These are phyloP conservation scores for Nothopassalora personata DNA, from an alignment of 2,329 filamentous ascomycete genomes.

Conservation along the genomic window DNA sequence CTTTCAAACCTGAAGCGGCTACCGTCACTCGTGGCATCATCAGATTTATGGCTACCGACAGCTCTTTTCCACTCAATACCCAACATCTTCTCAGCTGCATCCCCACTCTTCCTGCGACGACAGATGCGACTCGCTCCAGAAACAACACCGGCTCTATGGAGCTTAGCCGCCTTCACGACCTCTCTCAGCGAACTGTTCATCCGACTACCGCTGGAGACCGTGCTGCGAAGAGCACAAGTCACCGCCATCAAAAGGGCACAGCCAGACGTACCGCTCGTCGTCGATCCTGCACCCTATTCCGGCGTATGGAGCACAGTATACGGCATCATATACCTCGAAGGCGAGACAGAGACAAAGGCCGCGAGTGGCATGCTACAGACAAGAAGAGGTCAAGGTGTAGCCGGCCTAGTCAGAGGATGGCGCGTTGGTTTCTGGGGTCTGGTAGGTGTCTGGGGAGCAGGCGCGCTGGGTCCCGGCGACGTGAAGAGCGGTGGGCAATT, in stretches of 20 bases:
- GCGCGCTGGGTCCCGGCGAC: conserved; percentile 56
- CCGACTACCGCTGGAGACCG: conserved; percentile 86
- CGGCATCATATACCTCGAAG: conserved; percentile 78
- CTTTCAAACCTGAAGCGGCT: conserved; percentile 71
- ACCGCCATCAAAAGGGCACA: conserved; percentile 25
- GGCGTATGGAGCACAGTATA: conserved; percentile 93
- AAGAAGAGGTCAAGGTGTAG: conserved; percentile 60
- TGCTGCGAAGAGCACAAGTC: conserved; percentile 82
- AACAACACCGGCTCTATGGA: conserved; percentile 74
- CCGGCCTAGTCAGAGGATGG: conserved; percentile 68
- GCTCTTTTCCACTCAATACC: conserved; percentile 84
- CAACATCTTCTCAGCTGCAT: conserved; percentile 73
- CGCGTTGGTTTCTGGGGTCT: conserved; percentile 73
- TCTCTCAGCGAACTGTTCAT: conserved; percentile 76
- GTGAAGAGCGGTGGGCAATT: conserved; percentile 43
- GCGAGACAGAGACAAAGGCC: conserved; percentile 44
- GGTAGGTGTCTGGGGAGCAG: conserved; percentile 67
- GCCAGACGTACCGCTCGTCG: conserved; percentile 60
- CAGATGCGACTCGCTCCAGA: conserved; percentile 78
- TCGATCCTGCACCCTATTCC: conserved; percentile 72
- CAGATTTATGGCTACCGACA: conserved; percentile 67
- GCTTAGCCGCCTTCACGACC: conserved; percentile 72
- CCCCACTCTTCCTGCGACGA: conserved; percentile 79
- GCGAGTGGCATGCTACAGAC: conserved; percentile 36
- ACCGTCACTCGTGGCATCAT: conserved; percentile 63